A percentile compares a stretch with the other conserved stretches of the same genome.
phyloP scores from a whole-genome alignment of 129 eudicot genomes.

The Tagetes erecta region DNA sequence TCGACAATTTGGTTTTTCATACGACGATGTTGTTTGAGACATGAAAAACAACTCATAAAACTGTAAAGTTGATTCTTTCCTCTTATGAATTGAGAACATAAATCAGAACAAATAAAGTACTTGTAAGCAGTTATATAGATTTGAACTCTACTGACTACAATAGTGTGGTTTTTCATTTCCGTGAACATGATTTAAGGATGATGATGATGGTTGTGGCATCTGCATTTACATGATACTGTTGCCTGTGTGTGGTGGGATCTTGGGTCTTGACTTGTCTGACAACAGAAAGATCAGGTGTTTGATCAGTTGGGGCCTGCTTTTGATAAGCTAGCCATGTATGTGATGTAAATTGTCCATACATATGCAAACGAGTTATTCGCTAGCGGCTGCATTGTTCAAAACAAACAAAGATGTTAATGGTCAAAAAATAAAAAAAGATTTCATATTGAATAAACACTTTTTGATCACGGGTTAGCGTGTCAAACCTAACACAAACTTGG shows the following conservation, averaged over 20 bases:
- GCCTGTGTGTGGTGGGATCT: conserved; percentile 6
- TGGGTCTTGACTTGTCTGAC: conserved; percentile 10
- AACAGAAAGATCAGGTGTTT: conserved; percentile 12
- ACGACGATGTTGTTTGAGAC: neutral
- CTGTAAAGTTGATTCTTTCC: neutral
- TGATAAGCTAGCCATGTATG: conserved; percentile 81
- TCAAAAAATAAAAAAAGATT: neutral
- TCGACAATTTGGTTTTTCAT: too few species aligned
- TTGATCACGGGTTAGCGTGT: too few species aligned
- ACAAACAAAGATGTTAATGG: conserved; percentile 11
- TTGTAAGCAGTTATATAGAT: conserved; percentile 22
- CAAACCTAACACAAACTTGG: neutral
- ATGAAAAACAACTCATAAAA: neutral
- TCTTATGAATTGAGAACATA: conserved; percentile 12
- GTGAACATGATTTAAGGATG: conserved; percentile 8
- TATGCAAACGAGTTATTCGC: conserved; percentile 78
- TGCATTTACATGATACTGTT: neutral
- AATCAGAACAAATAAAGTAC: neutral
- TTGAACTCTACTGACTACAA: conserved; percentile 10
- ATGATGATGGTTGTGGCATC: neutral
- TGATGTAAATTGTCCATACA: conserved; percentile 82
- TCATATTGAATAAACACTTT: too few species aligned
- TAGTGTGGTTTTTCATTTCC: conserved; percentile 15
- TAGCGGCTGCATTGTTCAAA: conserved; percentile 59
- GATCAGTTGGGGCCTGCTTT: conserved; percentile 46